A percentile compares a stretch with the other conserved stretches of the same genome.
Evolutionary conservation across 192 early-diverging fungal species (phyloP).

Genomic region (Thoreauomyces humboldtii): DNA sequence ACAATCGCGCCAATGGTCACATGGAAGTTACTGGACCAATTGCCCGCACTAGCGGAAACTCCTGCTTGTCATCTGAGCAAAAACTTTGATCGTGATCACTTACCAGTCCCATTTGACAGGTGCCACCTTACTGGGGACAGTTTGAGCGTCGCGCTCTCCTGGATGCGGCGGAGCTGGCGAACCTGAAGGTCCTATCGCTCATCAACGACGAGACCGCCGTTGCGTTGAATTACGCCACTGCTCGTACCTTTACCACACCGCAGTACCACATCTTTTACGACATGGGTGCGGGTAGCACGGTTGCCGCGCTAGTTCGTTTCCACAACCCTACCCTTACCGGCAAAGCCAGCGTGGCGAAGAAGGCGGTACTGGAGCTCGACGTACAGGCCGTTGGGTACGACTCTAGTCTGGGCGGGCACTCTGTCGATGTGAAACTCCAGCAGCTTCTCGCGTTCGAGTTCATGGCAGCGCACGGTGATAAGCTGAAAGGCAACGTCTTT

Average conservation of each 20-base stretch:
- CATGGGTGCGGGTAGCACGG: conserved; percentile 94
- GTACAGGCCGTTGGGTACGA: conserved; percentile 83
- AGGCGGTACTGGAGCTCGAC: conserved; percentile 66
- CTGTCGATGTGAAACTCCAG: conserved; percentile 81
- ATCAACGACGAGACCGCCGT: conserved; percentile 96
- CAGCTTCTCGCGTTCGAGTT: conserved; percentile 77
- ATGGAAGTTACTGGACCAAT: no score
- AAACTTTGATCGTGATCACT: no score
- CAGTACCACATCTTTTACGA: conserved; percentile 92
- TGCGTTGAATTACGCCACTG: conserved; percentile 89
- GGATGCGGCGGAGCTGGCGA: conserved; percentile 90
- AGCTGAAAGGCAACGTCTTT: conserved; percentile 55
- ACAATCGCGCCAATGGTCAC: no score
- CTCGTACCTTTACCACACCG: conserved; percentile 58
- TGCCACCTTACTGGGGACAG: conserved; percentile 89
- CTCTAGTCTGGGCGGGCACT: conserved; percentile 79
- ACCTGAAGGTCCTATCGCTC: conserved; percentile 74
- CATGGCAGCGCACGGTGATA: conserved; percentile 47
- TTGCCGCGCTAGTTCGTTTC: conserved; percentile 84
- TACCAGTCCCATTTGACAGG: no score
- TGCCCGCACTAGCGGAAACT: no score
- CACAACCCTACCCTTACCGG: conserved; percentile 41
- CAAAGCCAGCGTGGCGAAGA: conserved; percentile 49
- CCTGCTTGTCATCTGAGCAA: no score
- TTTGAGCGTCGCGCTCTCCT: conserved; percentile 88